Evolutionary conservation across 1,284 basidiomycete species (phyloP).

Genomic region (Dichomitus squalens): DNA sequence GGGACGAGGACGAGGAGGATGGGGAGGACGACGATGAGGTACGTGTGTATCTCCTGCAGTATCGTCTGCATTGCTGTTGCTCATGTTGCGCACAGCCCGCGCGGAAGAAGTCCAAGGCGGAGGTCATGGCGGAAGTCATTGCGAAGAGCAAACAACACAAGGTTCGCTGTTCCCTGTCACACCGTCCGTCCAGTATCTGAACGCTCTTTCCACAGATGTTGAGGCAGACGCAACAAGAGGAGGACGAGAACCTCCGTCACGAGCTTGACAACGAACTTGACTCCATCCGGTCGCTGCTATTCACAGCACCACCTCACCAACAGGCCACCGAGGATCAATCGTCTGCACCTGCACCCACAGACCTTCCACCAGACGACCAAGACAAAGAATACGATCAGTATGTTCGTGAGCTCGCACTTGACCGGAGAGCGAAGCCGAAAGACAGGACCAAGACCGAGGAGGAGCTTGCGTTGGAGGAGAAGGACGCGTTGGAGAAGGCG

Average conservation of each 20-base stretch:
- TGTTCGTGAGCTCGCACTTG: conserved; percentile 92
- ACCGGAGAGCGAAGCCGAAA: conserved; percentile 92
- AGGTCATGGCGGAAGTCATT: conserved; percentile 98
- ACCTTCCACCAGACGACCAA: conserved; percentile 10
- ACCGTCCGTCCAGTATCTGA: not conserved
- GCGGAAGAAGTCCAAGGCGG: conserved; percentile 88
- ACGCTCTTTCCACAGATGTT: conserved; percentile 54
- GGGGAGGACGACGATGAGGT: conserved; percentile 54
- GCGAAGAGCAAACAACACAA: conserved; percentile 97
- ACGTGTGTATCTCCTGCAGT: conserved; percentile 14
- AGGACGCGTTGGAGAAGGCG: conserved; percentile 83
- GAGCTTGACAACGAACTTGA: conserved; percentile 91
- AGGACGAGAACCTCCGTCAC: conserved; percentile 85
- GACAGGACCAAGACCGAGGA: conserved; percentile 97
- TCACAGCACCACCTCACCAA: conserved; percentile 50
- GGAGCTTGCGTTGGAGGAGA: conserved; percentile 89
- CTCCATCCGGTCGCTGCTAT: conserved; percentile 79
- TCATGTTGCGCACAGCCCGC: conserved; percentile 55
- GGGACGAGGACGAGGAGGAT: conserved; percentile 59
- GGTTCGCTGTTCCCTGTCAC: conserved; percentile 40
- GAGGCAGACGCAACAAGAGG: conserved; percentile 86
- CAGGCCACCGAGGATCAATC: not conserved
- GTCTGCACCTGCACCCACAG: not conserved
- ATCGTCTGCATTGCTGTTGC: not conserved
- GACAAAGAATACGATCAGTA: conserved; percentile 85